Base-by-base conservation (phyloP, 495 filamentous ascomycete genomes). In the Penicillium dipodomyicola region DNA sequence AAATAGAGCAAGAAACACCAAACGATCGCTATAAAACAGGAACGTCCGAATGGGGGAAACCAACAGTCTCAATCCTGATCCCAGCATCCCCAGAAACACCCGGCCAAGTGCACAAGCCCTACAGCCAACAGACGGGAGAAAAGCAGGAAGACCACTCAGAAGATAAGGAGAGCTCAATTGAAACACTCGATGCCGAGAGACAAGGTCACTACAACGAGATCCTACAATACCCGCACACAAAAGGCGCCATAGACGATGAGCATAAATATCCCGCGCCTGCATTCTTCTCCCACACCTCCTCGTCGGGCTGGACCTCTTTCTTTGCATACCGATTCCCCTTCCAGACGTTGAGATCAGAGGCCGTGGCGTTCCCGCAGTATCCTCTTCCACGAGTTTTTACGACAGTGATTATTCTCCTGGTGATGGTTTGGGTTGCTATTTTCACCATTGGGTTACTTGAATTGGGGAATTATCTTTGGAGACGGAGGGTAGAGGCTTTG, bases 361-460 rank as follows among this genome's bases (percentile, higher is more conserved):
- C 50, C 1, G 33, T 32, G n/a, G 39, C 52, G 40, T 55, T 61
- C 19, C 30, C 59, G 3, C 37, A 48, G 2, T 42, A 55, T 15
- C 52, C 56, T 6, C 39, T 67, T 8, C 61, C 61, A 6, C 60
- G 58, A 7, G 25, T 64, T 0, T 61, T 67, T 25, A 59, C 59
- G 2, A 65, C 61, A 0, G 57, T 67, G 3, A 60, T 59, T 8
- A 47, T 67, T 35, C 55, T 71, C 10, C 46, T 69, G 20, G 50
- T 47, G 4, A 41, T 72, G 56, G 58, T 67, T 1, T 69, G 67
- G 68, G 37, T 72, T 37, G 62, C 63, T 2, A 60, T 72, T 7
- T 48, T 72, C 9, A 58, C 54, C 3, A 56, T 72, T 37, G 65
- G 60, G 3, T 9, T 72, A 29, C 56, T 71, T 5, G 70, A 71